phyloP scores from a whole-genome alignment of 179 eudicot species.

The Carnegiea gigantea region DNA sequence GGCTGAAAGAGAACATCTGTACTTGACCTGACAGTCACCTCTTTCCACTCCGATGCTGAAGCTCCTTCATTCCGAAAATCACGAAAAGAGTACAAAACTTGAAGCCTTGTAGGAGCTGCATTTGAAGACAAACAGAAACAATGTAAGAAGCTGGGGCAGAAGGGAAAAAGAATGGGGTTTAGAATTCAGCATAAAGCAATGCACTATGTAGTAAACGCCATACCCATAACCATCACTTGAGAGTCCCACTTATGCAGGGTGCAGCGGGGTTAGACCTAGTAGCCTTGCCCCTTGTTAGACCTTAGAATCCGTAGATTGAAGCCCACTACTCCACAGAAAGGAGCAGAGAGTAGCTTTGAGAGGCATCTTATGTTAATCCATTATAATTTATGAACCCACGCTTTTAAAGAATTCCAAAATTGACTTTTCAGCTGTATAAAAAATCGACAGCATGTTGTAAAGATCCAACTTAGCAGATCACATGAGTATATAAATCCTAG shows the following conservation, averaged over 20 bases:
- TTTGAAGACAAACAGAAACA: constrained; percentile 5
- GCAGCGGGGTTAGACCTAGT: no score
- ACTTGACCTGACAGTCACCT: constrained; percentile 70
- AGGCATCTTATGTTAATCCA: no score
- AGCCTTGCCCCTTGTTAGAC: no score
- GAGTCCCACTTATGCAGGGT: no score
- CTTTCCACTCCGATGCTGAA: constrained; percentile 73
- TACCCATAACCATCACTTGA: no score
- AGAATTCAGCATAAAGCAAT: neutral
- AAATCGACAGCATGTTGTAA: neutral
- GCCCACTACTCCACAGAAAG: no score
- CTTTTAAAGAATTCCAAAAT: neutral
- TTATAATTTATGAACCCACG: no score
- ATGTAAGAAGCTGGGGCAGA: neutral
- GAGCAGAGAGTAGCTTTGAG: no score
- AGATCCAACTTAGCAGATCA: neutral
- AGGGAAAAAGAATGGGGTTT: neutral
- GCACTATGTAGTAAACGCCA: neutral
- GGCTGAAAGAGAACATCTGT: constrained; percentile 73
- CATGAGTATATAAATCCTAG: neutral
- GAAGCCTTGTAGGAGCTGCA: constrained; percentile 85
- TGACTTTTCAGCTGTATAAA: no score
- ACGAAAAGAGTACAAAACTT: constrained; percentile 65
- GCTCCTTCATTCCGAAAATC: constrained; percentile 77
- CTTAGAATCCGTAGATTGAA: no score